Evolutionary conservation across 495 filamentous ascomycete genomes (phyloP).

Genomic region (Penicillium bialowiezense): DNA sequence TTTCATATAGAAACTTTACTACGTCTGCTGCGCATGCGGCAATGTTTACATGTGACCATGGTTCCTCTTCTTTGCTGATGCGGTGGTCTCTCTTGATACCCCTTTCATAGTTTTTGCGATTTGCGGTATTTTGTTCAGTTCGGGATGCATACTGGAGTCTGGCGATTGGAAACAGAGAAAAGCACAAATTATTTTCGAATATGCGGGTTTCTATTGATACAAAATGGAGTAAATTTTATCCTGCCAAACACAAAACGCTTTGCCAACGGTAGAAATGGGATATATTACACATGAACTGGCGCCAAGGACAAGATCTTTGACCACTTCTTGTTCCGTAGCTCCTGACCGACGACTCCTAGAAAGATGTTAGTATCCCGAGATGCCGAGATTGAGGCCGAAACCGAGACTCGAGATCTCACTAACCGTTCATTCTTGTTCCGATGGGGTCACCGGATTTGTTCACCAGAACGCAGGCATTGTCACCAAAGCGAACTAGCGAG

Average conservation of each 20-base stretch:
- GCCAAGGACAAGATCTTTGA: slow-evolving; percentile 97
- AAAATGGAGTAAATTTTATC: slow-evolving; percentile 22
- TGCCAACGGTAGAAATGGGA: slow-evolving; percentile 21
- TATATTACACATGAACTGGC: slow-evolving; percentile 79
- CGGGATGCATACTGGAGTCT: slow-evolving; percentile 10
- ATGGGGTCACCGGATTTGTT: slow-evolving; percentile 97
- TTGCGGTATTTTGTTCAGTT: background rate
- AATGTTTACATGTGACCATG: slow-evolving; percentile 67
- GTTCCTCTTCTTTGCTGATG: background rate
- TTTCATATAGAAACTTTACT: slow-evolving; percentile 84
- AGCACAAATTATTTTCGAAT: background rate
- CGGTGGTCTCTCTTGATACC: slow-evolving; percentile 32
- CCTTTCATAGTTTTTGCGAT: slow-evolving; percentile 20
- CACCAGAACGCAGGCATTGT: slow-evolving; percentile 96
- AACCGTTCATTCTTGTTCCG: slow-evolving; percentile 85
- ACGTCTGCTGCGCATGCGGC: slow-evolving; percentile 90
- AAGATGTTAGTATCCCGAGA: slow-evolving; percentile 22
- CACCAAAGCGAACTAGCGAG: slow-evolving; percentile 86
- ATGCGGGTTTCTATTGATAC: slow-evolving; percentile 29
- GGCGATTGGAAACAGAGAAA: slow-evolving; percentile 5
- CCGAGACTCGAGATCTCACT: slow-evolving; percentile 26
- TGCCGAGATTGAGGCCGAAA: background rate
- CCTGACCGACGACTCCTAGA: slow-evolving; percentile 76
- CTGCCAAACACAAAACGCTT: slow-evolving; percentile 34
- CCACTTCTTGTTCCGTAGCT: slow-evolving; percentile 87